phyloP scores from a whole-genome alignment of 2,329 filamentous ascomycete species.

The Blumeria hordei region DNA sequence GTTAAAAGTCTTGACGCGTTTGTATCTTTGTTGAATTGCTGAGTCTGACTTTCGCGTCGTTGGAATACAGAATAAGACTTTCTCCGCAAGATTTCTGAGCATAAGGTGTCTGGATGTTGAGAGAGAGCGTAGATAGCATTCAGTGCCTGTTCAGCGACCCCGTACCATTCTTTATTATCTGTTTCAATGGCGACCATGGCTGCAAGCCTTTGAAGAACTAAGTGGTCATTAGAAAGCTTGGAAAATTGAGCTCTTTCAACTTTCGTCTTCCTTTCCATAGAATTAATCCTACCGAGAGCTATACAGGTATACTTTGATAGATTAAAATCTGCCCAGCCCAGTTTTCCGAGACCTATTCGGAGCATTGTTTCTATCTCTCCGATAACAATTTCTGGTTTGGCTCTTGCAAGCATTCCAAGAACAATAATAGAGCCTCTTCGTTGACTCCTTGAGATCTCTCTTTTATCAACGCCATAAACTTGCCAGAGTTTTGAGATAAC shows the following conservation, averaged over 20 bases:
- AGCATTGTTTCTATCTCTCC: slow-evolving; percentile 91
- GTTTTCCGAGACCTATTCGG: slow-evolving; percentile 59
- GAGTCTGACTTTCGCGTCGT: slow-evolving; percentile 9
- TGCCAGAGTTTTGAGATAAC: slow-evolving; percentile 92
- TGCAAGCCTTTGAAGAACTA: slow-evolving; percentile 57
- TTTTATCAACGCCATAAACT: slow-evolving; percentile 82
- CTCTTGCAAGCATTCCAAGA: slow-evolving; percentile 83
- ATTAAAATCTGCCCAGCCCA: slow-evolving; percentile 62
- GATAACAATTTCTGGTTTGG: slow-evolving; percentile 77
- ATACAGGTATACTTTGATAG: slow-evolving; percentile 91
- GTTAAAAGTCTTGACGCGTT: slow-evolving; percentile 14
- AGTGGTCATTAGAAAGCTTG: slow-evolving; percentile 76
- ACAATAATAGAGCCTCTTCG: slow-evolving; percentile 87
- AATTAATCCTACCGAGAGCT: slow-evolving; percentile 74
- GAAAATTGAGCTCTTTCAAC: slow-evolving; percentile 44
- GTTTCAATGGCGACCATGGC: slow-evolving; percentile 68
- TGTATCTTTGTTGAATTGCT: slow-evolving; percentile 14
- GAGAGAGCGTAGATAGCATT: slow-evolving; percentile 85
- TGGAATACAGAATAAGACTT: slow-evolving; percentile 67
- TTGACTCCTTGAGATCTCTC: slow-evolving; percentile 79
- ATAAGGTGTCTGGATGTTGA: slow-evolving; percentile 81
- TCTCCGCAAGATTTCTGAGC: slow-evolving; percentile 68
- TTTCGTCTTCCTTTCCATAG: slow-evolving; percentile 56
- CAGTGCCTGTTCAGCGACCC: slow-evolving; percentile 87
- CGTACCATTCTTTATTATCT: slow-evolving; percentile 87